phyloP scores from a whole-genome alignment of 352 stramenopile species.

The Phytopythium boreale region DNA sequence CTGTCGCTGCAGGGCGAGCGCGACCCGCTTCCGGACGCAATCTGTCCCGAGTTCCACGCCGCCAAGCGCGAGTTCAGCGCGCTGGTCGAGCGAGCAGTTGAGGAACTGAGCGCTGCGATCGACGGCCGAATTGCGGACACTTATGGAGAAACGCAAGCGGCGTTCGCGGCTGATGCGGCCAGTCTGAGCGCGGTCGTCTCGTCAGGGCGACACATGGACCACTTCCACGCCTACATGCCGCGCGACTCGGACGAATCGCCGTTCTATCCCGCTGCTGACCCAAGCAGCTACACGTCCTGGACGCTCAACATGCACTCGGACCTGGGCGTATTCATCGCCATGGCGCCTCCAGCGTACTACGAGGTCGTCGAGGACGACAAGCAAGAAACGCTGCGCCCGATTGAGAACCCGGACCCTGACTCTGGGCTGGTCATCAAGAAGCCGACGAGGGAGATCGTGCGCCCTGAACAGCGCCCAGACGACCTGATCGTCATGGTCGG shows the following conservation, averaged over 20 bases:
- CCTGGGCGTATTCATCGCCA: conserved; percentile 18
- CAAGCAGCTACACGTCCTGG: not conserved
- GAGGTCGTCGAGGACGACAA: not conserved
- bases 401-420: conserved; percentile 13
- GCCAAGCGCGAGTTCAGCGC: conserved; percentile 12
- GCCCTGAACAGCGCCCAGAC: conserved; percentile 10
- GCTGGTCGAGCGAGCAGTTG: conserved; percentile 9
- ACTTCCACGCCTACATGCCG: conserved; percentile 21
- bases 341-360: conserved; percentile 18
- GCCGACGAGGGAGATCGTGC: conserved; percentile 8
- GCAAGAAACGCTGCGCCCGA: not conserved
- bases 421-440: conserved; percentile 14
- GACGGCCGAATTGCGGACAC: not conserved
- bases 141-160: not conserved
- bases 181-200: conserved; percentile 11
- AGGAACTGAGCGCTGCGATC: conserved; percentile 9
- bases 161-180: not conserved
- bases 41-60: conserved; percentile 14
- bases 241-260: not conserved
- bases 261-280: no score
- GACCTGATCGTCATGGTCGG: conserved; percentile 19
- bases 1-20: conserved; percentile 9
- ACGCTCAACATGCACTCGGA: conserved; percentile 22
- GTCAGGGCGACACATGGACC: conserved; percentile 12
- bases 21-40: conserved; percentile 4